phyloP scores from a whole-genome alignment of 768 basidiomycete genomes.

The Pisolithus marmoratus region DNA sequence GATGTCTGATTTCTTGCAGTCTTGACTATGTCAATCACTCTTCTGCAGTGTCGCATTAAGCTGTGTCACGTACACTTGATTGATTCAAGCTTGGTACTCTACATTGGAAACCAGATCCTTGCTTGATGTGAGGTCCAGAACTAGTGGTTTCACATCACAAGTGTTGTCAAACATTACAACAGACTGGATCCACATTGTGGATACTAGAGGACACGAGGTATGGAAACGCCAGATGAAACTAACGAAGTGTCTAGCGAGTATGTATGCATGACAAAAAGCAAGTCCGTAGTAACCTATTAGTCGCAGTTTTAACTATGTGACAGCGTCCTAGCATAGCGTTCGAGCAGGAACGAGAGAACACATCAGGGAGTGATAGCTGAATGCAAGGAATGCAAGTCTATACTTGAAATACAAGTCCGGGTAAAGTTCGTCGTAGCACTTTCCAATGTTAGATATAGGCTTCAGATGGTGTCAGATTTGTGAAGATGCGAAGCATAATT shows the following conservation, averaged over 20 bases:
- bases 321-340: conserved; percentile 1
- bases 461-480: neutral
- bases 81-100: no score
- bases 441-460: neutral
- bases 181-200: neutral
- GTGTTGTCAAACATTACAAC: neutral
- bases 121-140: no score
- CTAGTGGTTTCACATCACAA: neutral
- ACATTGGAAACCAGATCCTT: no score
- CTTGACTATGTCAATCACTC: no score
- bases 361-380: neutral
- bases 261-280: neutral
- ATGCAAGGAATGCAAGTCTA: neutral
- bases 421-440: neutral
- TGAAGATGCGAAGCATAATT: neutral
- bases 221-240: neutral
- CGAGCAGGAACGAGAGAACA: neutral
- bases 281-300: conserved; percentile 2
- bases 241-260: neutral
- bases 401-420: neutral
- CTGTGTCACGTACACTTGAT: no score
- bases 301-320: neutral
- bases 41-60: no score
- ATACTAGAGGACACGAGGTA: neutral
- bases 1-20: no score